Evolutionary conservation across 2,329 filamentous ascomycete genomes (phyloP), one percentile per base, ranked within the genome.

Genomic region (Tolypocladium inflatum): DNA sequence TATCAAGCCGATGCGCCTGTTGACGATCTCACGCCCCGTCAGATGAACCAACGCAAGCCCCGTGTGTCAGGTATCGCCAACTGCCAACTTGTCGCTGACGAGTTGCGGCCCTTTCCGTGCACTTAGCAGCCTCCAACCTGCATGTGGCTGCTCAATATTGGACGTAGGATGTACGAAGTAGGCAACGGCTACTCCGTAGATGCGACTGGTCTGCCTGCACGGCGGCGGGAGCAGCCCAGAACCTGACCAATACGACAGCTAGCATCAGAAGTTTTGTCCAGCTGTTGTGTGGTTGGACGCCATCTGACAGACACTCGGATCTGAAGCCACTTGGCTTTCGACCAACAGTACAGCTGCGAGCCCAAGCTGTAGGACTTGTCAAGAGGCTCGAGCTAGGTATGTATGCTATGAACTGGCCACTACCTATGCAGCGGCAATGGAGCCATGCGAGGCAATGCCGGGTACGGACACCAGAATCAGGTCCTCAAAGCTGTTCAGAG

Each of bases 401-500:
- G 26, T 17, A 8, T 26, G 43, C 43, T 50, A 50, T 50, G 23
- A 17, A 50, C 23, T 37, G 5, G 48, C 26, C 26, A 17, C 26
- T 10, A n/a, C n/a, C n/a, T n/a, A 4, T 15, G 48, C 10, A 15
- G 19, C 48, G 10, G 17, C 19, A 13, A 52, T 15, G 2, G 33
- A 21, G 21, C n/a, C 2, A 35, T n/a, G 10, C 48, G 6, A 13
- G 30, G 30, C 30, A 17, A 21, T 10, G 10, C 30, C 48, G 19
- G 19, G 9, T 1, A 6, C n/a, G 2, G 4, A 21, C 11, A 8
- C 17, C 48, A 52, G 30, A 52, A 21, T 6, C 48, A 52, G 48
- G 48, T 21, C 10, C 48, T 51, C 55, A 57, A 58, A 58, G 57
- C 33, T 55, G 57, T 55, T 70, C 68, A 70, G 68, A 67, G 64